Evolutionary conservation across 2,329 filamentous ascomycete species (phyloP), one percentile per base, ranked within the genome.

Genomic region (Sclerotinia spermophila): DNA sequence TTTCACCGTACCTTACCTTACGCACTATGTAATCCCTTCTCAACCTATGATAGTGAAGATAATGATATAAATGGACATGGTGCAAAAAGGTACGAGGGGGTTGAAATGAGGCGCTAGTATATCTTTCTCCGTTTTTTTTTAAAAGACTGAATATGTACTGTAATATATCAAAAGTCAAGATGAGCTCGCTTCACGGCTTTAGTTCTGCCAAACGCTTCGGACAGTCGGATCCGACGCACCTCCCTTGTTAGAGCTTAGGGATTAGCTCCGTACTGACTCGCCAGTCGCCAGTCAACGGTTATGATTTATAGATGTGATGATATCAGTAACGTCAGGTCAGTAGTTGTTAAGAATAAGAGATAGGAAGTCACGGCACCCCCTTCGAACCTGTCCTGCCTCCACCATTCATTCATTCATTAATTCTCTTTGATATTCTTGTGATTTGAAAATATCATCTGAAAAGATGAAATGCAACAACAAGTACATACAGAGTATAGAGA

Each of bases 241-340:
- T 69, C 35, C 67, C 67, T 64, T 64, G 38, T 64, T 42, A 42
- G n/a, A 48, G 67, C 11, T 21, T 68, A 64, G 56, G 38, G 44
- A 30, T 7, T 27, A 17, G n/a, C 13, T 27, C n/a, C n/a, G n/a
- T n/a, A 10, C 21, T 21, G 4, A 62, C 38, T 48, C 61, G 51
- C 44, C 35, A 51, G 44, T 48, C 61, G 51, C 44, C 35, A 51
- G 44, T 35, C 44, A 51, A n/a, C 15, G 13, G 44, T 51, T 51
- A 8, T 59, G 45, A 19, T 33, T 59, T n/a, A 48, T 19, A 27
- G 27, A n/a, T 11, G 33, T 55, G 33, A 61, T 40, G 55, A 38
- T 68, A 59, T 58, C 38, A 38, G 35, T 67, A 56, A 67, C 44
- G n/a, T n/a, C n/a, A n/a, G n/a, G n/a, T n/a, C n/a, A n/a, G n/a